Evolutionary conservation across 2,329 filamentous ascomycete species (phyloP), one percentile per base, ranked within the genome.

Genomic region (Teratosphaeria pseudoeucalypti): DNA sequence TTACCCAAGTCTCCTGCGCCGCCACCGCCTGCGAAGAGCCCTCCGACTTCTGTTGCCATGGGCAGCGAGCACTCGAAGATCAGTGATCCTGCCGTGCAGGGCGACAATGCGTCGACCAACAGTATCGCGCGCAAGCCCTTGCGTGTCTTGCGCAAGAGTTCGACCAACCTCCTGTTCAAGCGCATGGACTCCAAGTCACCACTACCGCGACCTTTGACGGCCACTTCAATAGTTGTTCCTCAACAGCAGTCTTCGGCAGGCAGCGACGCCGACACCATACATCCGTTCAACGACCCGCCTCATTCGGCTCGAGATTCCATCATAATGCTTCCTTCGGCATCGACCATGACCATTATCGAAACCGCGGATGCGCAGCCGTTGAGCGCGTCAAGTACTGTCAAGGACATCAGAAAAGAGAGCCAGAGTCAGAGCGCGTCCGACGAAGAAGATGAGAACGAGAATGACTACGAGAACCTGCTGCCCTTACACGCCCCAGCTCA

Each of bases 131-230:
- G 64, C 47, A 62, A 39, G 62, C 66, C 59, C 57, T 39, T 60
- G 54, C 65, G 58, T 57, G 56, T 68, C 34, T 62, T 66, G 47
- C 66, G 69, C 54, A 69, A 68, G 60, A 66, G 68, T 62, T 71
- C 69, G 1, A 65, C 63, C 57, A 69, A 69, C 55, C 60, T 71
- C n/a, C 23, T 49, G 16, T 68, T 70, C 67, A 70, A 67, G 61
- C 66, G 67, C 19, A 60, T 68, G 43, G 68, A 70, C 56, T 60
- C 60, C 11, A 65, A 62, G 37, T 60, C 60, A 23, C 63, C 61
- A 34, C 43, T 65, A 43, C 61, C 61, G 11, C 49, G 57, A 19
- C 59, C 64, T 34, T 34, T 60, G 16, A 63, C 63, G 27, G 56
- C 61, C 37, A 62, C 61, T 10, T 61, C 60, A 10, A 58, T 63